Evolutionary conservation across 176 grass and related monocot genomes (phyloP), one percentile per base, ranked within the genome.

Genomic region (Triticum urartu): DNA sequence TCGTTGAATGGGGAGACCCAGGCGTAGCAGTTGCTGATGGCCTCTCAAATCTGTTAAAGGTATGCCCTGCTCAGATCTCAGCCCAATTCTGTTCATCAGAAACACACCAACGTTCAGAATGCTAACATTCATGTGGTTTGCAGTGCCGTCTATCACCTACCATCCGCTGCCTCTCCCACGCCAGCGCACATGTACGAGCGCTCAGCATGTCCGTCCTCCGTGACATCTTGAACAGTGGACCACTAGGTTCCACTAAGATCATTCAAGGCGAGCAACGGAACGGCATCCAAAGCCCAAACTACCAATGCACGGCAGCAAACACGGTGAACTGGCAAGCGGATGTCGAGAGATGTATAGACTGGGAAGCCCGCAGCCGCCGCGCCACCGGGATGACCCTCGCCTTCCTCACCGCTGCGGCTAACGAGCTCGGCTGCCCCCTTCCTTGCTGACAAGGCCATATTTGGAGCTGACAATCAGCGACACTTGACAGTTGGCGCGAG

Each of bases 141-240:
- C 94, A 99, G 97, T 99, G 94, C 80, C 97, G 97, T 79, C 77
- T 99, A 40, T 96, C 97, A 20, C 88, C 97, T 52, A 99, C 97
- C 24, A 87, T 99, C 64, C 92, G 97, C 43, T 96, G 97, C 78
- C 94, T 99, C 38, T 99, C 97, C 24, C 97, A 99, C 38, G 94
- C 94, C 22, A 99, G 97, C 20, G 97, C 97, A 1, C 97, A 96
- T 25, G 97, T 99, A 1, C 94, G 97, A 1, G 90, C 97, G 25
- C 97, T 99, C 81, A 99, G 97, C 82, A 94, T 89, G 83, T 94
- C 94, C 1, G 54, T 99, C 62, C 91, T 99, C 52, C 94, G 97
- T 2, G 94, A 99, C 81, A 96, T 99, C 72, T 82, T 99, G 92
- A 90, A 94, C 60, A 87, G 70, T 11, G 85, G 83, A 68, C 78